Base-by-base conservation (phyloP, 345 rosid species). In the Limnanthes douglasii region DNA sequence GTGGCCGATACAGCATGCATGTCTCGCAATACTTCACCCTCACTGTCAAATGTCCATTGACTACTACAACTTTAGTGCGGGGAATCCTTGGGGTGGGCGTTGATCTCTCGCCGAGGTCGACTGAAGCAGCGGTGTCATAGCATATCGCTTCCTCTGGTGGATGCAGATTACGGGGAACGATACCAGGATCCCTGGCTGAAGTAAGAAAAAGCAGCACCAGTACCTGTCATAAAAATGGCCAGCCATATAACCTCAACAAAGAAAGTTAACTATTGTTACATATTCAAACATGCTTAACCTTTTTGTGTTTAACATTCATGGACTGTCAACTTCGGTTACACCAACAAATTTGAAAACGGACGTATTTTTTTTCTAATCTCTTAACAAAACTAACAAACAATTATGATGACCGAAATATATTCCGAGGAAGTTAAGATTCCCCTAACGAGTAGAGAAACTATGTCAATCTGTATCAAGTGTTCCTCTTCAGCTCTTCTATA, bases 1-100 rank as follows among this genome's bases (percentile, higher is more conserved):
- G 74, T 12, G 69, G 79, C 7, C 79, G 71, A 37, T 67, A 67
- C 20, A 67, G 34, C 74, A 44, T 58, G 59, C 79, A 71, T 2
- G 74, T 67, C 25, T 52, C 61, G 11, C 74, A 67, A 39, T 71
- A 71, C 54, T 55, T 71, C 31, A 71, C 62, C 51, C 25, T 57
- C 11, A 71, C 61, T 22, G 42, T 9, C 21, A 35, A 4, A n/a
- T n/a, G n/a, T 10, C 66, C 66, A 37, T 67, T 52, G 31, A 60
- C 47, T 33, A 36, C 0, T 4, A 67, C 64, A n/a, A 42, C 60
- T 64, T 57, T 64, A 18, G 65, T 40, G 3, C 53, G 60, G 6
- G 64, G 69, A 7, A 54, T 15, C 27, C 57, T 45, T 23, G 58
- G 53, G 5, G 53, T 45, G 31, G 68, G 65, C n/a, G 78, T 64